A percentile compares a stretch with the other conserved stretches of the same genome.
These are phyloP conservation scores for Ceratobasidium sp. DNA, from an alignment of 1,284 basidiomycete genomes.

Conservation along the genomic window DNA sequence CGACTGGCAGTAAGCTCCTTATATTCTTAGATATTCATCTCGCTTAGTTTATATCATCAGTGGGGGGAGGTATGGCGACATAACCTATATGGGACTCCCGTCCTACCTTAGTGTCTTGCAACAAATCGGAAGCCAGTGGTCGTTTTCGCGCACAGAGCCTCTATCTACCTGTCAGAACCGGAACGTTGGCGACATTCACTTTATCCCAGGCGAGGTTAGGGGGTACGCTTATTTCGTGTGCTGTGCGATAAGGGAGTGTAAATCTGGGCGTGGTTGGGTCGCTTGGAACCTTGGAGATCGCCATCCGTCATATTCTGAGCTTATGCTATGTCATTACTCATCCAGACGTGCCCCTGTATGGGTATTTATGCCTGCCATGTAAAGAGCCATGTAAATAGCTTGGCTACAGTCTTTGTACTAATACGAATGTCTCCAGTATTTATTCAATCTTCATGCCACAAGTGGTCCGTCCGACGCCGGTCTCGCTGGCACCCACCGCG, in stretches of 20 bases:
- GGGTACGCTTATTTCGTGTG: neutral
- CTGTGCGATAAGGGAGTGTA: neutral
- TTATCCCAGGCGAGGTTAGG: neutral
- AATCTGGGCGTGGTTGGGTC: neutral
- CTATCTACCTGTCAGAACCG: neutral
- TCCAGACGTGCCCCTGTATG: neutral
- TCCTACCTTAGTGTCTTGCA: neutral
- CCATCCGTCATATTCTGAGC: neutral
- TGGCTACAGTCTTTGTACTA: no score
- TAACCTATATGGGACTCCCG: neutral
- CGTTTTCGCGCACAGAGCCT: neutral
- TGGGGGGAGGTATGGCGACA: neutral
- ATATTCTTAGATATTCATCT: neutral
- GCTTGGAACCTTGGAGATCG: neutral
- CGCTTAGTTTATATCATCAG: neutral
- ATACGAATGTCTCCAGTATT: no score
- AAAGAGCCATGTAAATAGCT: no score
- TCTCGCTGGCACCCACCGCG: no score
- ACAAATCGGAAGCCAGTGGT: neutral
- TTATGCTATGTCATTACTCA: neutral
- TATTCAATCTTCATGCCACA: no score
- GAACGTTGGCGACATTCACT: neutral
- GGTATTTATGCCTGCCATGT: neutral
- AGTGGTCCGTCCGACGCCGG: no score
- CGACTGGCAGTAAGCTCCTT: neutral